phyloP scores from a whole-genome alignment of 805 yeast genomes.

The Spencermartinsiella europaea region DNA sequence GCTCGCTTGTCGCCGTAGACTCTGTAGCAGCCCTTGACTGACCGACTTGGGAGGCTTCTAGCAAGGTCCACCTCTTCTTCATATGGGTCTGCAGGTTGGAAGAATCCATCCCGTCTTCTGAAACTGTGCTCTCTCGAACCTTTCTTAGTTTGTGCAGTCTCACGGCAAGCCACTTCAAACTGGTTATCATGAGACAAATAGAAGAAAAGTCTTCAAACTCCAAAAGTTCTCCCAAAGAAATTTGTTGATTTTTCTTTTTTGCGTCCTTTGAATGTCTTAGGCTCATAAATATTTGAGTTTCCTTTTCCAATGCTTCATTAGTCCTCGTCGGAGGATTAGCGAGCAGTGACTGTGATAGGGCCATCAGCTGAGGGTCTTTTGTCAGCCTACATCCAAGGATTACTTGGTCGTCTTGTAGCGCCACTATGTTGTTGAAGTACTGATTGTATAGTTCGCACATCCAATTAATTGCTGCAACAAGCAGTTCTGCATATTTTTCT shows the following conservation, averaged over 20 bases:
- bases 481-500: constrained; percentile 43
- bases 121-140: constrained; percentile 22
- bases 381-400: constrained; percentile 11
- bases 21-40: neutral
- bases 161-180: constrained; percentile 50
- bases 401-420: constrained; percentile 13
- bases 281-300: constrained; percentile 20
- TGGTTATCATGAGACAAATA: constrained; percentile 48
- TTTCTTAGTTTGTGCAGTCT: constrained; percentile 58
- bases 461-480: constrained; percentile 27
- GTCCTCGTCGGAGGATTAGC: neutral
- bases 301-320: constrained; percentile 15
- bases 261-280: constrained; percentile 17
- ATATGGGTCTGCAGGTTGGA: constrained; percentile 18
- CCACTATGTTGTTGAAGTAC: constrained; percentile 16
- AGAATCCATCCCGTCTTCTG: constrained; percentile 5
- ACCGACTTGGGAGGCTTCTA: constrained; percentile 21
- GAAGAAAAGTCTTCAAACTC: constrained; percentile 48
- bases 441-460: constrained; percentile 12
- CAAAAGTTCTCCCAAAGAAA: constrained; percentile 45
- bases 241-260: neutral
- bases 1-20: constrained; percentile 2
- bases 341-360: neutral
- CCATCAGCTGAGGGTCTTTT: constrained; percentile 1
- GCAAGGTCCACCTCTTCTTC: constrained; percentile 30